These are phyloP conservation scores for Penicillium sp. DNA, from an alignment of 2,329 filamentous ascomycete genomes.

Conservation along the genomic window DNA sequence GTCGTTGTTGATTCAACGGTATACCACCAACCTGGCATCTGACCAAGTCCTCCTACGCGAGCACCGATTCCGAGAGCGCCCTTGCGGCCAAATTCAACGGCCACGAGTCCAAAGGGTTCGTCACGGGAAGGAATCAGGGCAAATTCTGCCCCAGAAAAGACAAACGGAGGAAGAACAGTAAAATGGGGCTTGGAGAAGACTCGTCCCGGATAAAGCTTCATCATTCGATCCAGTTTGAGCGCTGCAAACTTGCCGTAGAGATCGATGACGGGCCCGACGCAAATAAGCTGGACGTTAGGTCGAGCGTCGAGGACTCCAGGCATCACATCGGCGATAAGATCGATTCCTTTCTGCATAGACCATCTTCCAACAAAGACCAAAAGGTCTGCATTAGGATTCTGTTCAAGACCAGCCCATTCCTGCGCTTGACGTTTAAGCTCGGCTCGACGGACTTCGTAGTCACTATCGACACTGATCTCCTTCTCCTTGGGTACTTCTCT, in stretches of 20 bases:
- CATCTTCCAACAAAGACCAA: conserved; percentile 68
- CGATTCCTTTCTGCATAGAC: conserved; percentile 67
- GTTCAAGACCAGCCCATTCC: conserved; percentile 63
- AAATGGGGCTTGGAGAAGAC: conserved; percentile 69
- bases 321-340: conserved; percentile 66
- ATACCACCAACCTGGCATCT: conserved; percentile 71
- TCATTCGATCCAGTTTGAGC: conserved; percentile 61
- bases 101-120: conserved; percentile 67
- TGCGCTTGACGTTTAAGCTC: conserved; percentile 61
- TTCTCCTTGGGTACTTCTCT: conserved; percentile 51
- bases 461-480: conserved; percentile 53
- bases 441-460: conserved; percentile 54
- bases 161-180: conserved; percentile 63
- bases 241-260: conserved; percentile 67
- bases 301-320: conserved; percentile 60
- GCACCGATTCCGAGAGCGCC: conserved; percentile 66
- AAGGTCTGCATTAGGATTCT: conserved; percentile 61
- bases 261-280: conserved; percentile 64
- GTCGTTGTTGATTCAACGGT: conserved; percentile 65
- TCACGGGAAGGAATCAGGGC: conserved; percentile 66
- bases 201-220: conserved; percentile 63
- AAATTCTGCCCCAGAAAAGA: conserved; percentile 67
- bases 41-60: conserved; percentile 64
- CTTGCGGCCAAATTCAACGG: conserved; percentile 67
- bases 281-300: conserved; percentile 60